These are phyloP conservation scores for Trametes versicolor DNA, from an alignment of 1,284 basidiomycete genomes.

Conservation along the genomic window DNA sequence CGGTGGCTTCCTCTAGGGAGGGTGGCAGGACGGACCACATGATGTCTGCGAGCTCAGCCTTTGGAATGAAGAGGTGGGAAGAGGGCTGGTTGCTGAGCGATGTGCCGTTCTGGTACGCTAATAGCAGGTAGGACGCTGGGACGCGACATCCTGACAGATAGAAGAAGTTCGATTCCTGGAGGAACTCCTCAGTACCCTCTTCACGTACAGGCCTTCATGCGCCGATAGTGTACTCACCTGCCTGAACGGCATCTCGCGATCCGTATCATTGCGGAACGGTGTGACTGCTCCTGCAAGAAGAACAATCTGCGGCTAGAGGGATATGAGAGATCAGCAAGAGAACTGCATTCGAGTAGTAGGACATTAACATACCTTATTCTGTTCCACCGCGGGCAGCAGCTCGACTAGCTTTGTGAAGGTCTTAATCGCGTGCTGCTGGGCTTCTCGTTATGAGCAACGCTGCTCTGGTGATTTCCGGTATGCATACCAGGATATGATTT, in stretches of 20 bases:
- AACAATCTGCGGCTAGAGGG: slow-evolving; percentile 64
- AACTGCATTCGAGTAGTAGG: background rate
- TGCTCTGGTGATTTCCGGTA: no score
- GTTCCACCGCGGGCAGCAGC: slow-evolving; percentile 57
- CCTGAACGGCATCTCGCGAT: slow-evolving; percentile 84
- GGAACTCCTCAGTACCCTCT: background rate
- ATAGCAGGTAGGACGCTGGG: slow-evolving; percentile 74
- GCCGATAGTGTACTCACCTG: slow-evolving; percentile 43
- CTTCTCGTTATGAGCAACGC: slow-evolving; percentile 38
- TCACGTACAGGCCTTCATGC: background rate
- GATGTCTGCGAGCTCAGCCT: slow-evolving; percentile 74
- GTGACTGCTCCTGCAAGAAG: slow-evolving; percentile 69
- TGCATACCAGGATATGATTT: slow-evolving; percentile 32
- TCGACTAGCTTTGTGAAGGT: slow-evolving; percentile 59
- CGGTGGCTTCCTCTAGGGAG: slow-evolving; percentile 63
- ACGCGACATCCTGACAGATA: slow-evolving; percentile 86
- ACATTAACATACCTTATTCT: slow-evolving; percentile 54
- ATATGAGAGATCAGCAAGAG: background rate
- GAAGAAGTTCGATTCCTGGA: slow-evolving; percentile 87
- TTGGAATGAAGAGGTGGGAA: slow-evolving; percentile 79
- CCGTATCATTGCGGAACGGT: slow-evolving; percentile 85
- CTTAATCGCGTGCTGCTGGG: slow-evolving; percentile 58
- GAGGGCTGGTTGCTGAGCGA: slow-evolving; percentile 56
- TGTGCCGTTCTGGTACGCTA: slow-evolving; percentile 63
- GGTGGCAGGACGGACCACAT: slow-evolving; percentile 92